phyloP scores from a whole-genome alignment of 1,284 basidiomycete species.

The Amylostereum chailletii region DNA sequence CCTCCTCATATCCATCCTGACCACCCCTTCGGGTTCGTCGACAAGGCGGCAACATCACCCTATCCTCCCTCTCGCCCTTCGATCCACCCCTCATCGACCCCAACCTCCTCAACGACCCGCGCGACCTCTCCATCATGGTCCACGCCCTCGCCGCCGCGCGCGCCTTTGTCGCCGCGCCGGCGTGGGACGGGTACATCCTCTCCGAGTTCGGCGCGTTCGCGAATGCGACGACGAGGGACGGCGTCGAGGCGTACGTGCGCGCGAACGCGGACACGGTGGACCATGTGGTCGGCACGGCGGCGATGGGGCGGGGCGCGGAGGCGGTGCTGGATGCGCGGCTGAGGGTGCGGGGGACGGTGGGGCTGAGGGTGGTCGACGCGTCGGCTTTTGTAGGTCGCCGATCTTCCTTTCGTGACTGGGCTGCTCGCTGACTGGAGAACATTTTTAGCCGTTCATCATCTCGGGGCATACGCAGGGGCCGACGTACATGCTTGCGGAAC shows the following conservation, averaged over 20 bases:
- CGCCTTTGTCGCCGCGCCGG: constrained; percentile 14
- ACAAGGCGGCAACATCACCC: constrained; percentile 14
- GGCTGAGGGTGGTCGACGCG: constrained; percentile 20
- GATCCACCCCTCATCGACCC: constrained; percentile 37
- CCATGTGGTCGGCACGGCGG: constrained; percentile 22
- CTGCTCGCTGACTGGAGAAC: not conserved
- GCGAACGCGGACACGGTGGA: constrained; percentile 13
- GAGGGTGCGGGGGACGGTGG: constrained; percentile 37
- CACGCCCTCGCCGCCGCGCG: constrained; percentile 15
- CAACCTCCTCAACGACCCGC: constrained; percentile 26
- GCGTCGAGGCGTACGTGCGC: constrained; percentile 17
- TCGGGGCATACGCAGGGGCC: constrained; percentile 12
- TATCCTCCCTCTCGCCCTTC: constrained; percentile 18
- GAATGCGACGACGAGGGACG: constrained; percentile 15
- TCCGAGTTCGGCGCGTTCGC: constrained; percentile 13
- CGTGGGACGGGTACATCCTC: constrained; percentile 17
- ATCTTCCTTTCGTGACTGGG: not conserved
- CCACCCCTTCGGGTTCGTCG: not conserved
- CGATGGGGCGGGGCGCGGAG: constrained; percentile 26
- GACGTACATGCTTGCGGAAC: constrained; percentile 14
- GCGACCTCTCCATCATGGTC: constrained; percentile 14
- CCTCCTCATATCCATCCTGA: not conserved
- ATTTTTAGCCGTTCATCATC: constrained; percentile 12
- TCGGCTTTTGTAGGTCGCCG: constrained; percentile 12
- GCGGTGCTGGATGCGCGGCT: constrained; percentile 39